phyloP scores from a whole-genome alignment of 345 rosid species.

The Eucalyptus cladocalyx region DNA sequence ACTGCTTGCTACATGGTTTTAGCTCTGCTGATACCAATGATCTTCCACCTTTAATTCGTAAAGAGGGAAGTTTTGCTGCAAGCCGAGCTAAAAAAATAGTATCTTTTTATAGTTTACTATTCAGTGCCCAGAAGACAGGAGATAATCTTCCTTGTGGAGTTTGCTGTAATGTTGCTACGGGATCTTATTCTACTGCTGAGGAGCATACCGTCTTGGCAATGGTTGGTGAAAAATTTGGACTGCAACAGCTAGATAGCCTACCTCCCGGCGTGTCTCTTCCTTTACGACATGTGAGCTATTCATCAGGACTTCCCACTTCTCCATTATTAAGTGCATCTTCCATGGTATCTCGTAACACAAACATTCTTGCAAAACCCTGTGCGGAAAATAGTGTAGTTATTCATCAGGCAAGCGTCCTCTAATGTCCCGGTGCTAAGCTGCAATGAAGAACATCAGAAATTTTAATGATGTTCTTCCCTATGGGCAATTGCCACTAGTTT shows the following conservation, averaged over 20 bases:
- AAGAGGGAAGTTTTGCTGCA: conserved; percentile 59
- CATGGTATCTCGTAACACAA: neutral
- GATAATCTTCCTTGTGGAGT: conserved; percentile 66
- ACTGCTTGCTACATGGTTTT: conserved; percentile 63
- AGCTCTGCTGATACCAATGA: conserved; percentile 33
- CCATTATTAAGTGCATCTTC: neutral
- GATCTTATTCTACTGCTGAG: conserved; percentile 62
- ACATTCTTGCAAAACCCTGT: neutral
- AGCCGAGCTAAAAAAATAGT: conserved; percentile 80
- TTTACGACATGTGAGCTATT: conserved; percentile 77
- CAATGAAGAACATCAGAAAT: neutral
- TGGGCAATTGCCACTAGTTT: neutral
- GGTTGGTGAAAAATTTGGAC: conserved; percentile 96
- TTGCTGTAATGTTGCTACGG: conserved; percentile 62
- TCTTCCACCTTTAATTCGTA: conserved; percentile 64
- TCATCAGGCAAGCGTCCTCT: neutral
- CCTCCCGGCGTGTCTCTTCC: conserved; percentile 94
- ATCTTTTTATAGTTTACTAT: conserved; percentile 71
- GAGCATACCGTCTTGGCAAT: conserved; percentile 84
- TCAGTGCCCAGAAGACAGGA: conserved; percentile 60
- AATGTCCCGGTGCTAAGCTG: neutral
- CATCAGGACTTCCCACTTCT: neutral
- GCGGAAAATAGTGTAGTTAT: neutral
- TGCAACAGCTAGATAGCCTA: conserved; percentile 70
- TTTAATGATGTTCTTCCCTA: neutral